Conservation (phyloP, 441 rosid species). For the Manihot esculenta region DNA sequence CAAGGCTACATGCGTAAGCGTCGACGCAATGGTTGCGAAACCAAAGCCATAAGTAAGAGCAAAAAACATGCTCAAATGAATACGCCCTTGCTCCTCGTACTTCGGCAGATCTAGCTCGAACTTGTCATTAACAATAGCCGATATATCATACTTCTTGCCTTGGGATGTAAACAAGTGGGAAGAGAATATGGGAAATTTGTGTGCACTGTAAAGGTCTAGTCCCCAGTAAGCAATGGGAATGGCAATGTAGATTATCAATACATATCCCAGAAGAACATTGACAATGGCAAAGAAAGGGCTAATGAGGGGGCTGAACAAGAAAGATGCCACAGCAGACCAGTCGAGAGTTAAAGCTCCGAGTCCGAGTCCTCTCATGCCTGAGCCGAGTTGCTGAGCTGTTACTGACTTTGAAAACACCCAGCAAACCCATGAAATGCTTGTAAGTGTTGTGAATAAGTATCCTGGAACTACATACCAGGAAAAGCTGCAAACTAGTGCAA, state of each 20-base stretch:
- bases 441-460: conserved; percentile 66
- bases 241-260: conserved; percentile 48
- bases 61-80: conserved; percentile 77
- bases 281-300: conserved; percentile 83
- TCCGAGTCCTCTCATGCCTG: conserved; percentile 84
- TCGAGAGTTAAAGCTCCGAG: conserved; percentile 78
- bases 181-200: conserved; percentile 70
- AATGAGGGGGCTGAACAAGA: conserved; percentile 74
- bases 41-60: conserved; percentile 78
- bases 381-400: conserved; percentile 86
- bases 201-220: conserved; percentile 53
- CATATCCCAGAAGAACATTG: conserved; percentile 57
- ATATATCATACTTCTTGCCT: conserved; percentile 57
- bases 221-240: conserved; percentile 71
- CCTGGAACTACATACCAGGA: conserved; percentile 75
- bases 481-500: conserved; percentile 74
- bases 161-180: conserved; percentile 66
- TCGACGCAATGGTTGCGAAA: conserved; percentile 85
- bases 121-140: conserved; percentile 61
- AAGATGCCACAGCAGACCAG: conserved; percentile 78
- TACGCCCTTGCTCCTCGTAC: conserved; percentile 68
- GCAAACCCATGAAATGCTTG: conserved; percentile 83
- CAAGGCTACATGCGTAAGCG: conserved; percentile 75
- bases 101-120: conserved; percentile 59
- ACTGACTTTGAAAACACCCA: conserved; percentile 85